Evolutionary conservation across 129 eudicot genomes (phyloP).

Genomic region (Arctium lappa): DNA sequence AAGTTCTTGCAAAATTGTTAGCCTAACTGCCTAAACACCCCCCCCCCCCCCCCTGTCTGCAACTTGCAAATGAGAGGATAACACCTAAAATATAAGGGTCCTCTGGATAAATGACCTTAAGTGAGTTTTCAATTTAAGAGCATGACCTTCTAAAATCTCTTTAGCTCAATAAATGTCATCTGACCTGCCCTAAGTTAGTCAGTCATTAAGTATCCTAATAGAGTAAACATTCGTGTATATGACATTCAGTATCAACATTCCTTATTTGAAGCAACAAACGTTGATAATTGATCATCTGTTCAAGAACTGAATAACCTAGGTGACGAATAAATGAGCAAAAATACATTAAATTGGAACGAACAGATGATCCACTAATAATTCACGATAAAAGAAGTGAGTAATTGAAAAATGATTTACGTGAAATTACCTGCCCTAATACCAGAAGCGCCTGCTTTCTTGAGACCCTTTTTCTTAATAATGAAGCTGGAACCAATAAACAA

Average conservation of each 20-base stretch:
- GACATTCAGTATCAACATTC: neutral
- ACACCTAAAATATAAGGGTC: too few species aligned
- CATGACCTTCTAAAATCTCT: too few species aligned
- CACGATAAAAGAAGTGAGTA: neutral
- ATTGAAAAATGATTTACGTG: neutral
- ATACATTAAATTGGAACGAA: neutral
- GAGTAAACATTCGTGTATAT: neutral
- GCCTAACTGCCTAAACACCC: too few species aligned
- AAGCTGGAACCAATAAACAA: conserved; percentile 86
- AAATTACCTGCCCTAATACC: conserved; percentile 77
- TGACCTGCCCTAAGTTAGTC: neutral
- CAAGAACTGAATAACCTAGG: neutral
- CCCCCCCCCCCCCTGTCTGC: neutral
- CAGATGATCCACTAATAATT: neutral
- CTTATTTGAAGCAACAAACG: neutral
- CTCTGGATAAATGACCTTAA: too few species aligned
- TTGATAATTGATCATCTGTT: neutral
- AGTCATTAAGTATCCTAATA: neutral
- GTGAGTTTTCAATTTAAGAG: too few species aligned
- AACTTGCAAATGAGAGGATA: too few species aligned
- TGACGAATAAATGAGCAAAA: neutral
- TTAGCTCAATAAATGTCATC: too few species aligned
- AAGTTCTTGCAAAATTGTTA: too few species aligned
- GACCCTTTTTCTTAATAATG: conserved; percentile 87
- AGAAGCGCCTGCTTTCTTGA: conserved; percentile 80